Evolutionary conservation across 257 asterid genomes (phyloP).

Genomic region (Gentiana dahurica): DNA sequence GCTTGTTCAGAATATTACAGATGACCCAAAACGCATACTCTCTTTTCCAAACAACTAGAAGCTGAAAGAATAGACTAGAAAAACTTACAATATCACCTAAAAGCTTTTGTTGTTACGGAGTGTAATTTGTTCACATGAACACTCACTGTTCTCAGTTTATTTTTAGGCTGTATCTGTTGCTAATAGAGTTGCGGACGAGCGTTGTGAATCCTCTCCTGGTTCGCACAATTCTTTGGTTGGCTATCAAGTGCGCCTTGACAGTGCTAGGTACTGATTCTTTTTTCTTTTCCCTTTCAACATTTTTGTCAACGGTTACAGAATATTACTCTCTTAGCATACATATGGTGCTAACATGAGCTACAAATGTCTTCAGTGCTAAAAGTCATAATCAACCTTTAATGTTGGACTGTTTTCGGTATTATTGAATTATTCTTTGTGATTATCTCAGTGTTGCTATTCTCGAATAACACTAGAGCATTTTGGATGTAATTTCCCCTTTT

Average conservation of each 20-base stretch:
- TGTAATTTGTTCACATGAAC: too few species aligned
- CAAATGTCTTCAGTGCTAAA: neutral
- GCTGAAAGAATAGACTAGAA: too few species aligned
- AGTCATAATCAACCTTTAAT: too few species aligned
- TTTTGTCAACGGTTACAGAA: neutral
- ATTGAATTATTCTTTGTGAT: too few species aligned
- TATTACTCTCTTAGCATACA: neutral
- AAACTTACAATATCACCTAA: too few species aligned
- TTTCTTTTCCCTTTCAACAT: constrained; percentile 4
- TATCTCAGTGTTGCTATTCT: too few species aligned
- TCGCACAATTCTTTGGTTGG: constrained; percentile 84
- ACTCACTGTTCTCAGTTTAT: constrained; percentile 9
- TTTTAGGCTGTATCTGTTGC: constrained; percentile 89
- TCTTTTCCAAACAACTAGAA: too few species aligned
- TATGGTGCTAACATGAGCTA: neutral
- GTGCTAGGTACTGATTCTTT: constrained; percentile 61
- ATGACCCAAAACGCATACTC: too few species aligned
- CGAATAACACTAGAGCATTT: too few species aligned
- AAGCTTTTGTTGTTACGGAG: too few species aligned
- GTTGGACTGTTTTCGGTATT: too few species aligned
- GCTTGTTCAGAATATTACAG: too few species aligned
- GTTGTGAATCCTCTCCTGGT: constrained; percentile 90
- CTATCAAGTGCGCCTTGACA: constrained; percentile 97
- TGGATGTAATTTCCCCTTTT: neutral
- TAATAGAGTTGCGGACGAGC: constrained; percentile 96